phyloP scores from a whole-genome alignment of 2,329 filamentous ascomycete species.

The Verticillium nonalfalfae region DNA sequence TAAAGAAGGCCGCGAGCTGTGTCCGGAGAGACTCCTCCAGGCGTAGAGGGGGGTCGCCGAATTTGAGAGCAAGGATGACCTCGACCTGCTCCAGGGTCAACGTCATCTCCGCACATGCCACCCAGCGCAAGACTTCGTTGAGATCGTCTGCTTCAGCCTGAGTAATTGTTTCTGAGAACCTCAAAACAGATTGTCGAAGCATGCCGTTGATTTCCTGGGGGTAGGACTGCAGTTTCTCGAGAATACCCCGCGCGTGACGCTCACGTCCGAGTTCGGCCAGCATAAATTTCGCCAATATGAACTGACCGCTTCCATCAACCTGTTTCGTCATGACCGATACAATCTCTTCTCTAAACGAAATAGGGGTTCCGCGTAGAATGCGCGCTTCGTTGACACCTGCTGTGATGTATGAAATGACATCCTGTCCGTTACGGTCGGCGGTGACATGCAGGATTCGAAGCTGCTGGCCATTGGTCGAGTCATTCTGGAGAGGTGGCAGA shows the following conservation, averaged over 20 bases:
- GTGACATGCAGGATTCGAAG: conserved; percentile 35
- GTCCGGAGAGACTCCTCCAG: conserved; percentile 35
- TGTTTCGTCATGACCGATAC: conserved; percentile 30
- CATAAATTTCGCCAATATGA: conserved; percentile 44
- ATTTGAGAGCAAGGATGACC: conserved; percentile 32
- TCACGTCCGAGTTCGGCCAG: conserved; percentile 39
- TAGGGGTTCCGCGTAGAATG: conserved; percentile 24
- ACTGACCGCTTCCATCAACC: conserved; percentile 33
- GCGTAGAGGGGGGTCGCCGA: conserved; percentile 31
- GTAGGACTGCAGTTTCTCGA: conserved; percentile 35
- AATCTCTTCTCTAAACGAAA: conserved; percentile 28
- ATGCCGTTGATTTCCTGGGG: conserved; percentile 37
- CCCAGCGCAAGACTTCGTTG: conserved; percentile 41
- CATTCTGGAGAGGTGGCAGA: conserved; percentile 23
- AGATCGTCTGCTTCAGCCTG: conserved; percentile 31
- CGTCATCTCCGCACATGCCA: conserved; percentile 34
- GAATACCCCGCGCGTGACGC: conserved; percentile 35
- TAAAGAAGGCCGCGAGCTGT: conserved; percentile 40
- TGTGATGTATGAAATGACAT: conserved; percentile 34
- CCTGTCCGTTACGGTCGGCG: conserved; percentile 30
- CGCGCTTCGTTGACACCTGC: conserved; percentile 31
- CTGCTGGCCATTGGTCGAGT: conserved; percentile 16
- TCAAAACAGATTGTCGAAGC: conserved; percentile 31
- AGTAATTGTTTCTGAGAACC: conserved; percentile 31
- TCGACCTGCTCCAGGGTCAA: conserved; percentile 37